Base-by-base conservation (phyloP, 129 eudicot genomes). In the Arctium lappa region DNA sequence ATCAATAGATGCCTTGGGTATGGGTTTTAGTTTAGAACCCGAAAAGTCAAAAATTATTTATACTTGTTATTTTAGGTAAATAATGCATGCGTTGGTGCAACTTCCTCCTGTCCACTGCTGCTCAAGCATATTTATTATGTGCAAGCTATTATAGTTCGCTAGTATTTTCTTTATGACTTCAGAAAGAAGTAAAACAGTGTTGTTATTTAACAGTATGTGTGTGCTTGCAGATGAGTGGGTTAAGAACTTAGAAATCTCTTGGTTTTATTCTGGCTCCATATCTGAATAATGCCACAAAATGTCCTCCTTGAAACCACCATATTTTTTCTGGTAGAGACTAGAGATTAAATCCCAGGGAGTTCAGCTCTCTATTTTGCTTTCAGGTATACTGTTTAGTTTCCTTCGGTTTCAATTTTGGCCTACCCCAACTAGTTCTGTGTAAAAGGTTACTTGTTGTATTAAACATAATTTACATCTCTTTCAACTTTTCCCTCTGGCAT, bases 81-180 rank as follows among this genome's bases (percentile, higher is more conserved):
- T 79, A 65, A 27, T 65, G 81, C 63, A 75, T 31, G 69, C 79
- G 12, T 75, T 30, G 48, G 66, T 34, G 56, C 66, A 74, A 56
- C 50, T 60, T 77, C 32, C 16, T 77, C 15, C 50, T 44, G 69
- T 30, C 79, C 16, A 53, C 44, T 16, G 30, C 34, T 77, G 53
- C 53, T 34, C 53, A 56, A 30, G 46, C 33, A 9, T 77, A n/a
- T 77, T 1, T 15, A 34, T 36, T 22, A 77, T 36, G 44, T 34
- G 53, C 81, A 77, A n/a, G 31, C 22, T 27, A 56, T 16, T 56
- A 56, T 56, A 56, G 27, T 56, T 56, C 27, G 29, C 15, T 56
- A 56, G 29, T 56, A 16, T 56, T 56, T 16, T 15, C 66, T 56
- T 0, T 56, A 56, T 46, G 56, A 46, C 15, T 46, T 46, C 16